Evolutionary conservation across 1,284 basidiomycete genomes (phyloP), one percentile per base, ranked within the genome.

Genomic region (Trichosporon faecale): DNA sequence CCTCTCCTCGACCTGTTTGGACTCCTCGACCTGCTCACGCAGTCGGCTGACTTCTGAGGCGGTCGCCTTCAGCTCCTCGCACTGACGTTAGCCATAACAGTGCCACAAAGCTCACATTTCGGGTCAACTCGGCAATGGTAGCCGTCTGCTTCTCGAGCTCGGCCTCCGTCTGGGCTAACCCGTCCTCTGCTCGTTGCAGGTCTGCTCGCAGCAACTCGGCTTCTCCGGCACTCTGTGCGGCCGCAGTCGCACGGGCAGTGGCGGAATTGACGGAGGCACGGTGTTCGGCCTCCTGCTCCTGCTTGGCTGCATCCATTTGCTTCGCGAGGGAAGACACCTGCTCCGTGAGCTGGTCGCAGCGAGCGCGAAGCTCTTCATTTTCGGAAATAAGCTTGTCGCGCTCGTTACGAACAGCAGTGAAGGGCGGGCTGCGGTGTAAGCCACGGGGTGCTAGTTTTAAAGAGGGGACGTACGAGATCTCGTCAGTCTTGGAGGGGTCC

Each of bases 1-100:
- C 73, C 90, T 92, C 76, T 98, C 96, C 3, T 92, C 91, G 3
- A 93, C 90, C 83, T 97, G 94, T 25, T 91, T 90, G 76, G 91
- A 94, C 91, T 98, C 96, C 78, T 99, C 96, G 1, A 98, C 86
- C 82, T 97, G 91, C 78, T 98, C 96, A 79, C 94, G 95, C 70
- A 98, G 86, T 74, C 88, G 88, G 4, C 85, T 86, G 1, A 90
- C 90, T 76, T 94, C 89, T 72, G 91, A 91, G 0, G 93, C 93
- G 76, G 88, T 87, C 2, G 80, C 84, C 78, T 91, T 90, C n/a
- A 97, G 85, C 55, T 98, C 94, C 57, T 94, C 93, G 11, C 91
- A 80, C 84, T 85, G 72, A 29, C 27, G 55, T 70, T 31, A 44
- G 70, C 23, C 21, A 6, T 29, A 25, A 29, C 35, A 31, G 12